Evolutionary conservation across 2,329 filamentous ascomycete genomes (phyloP), one percentile per base, ranked within the genome.

Genomic region (Neurospora sp.): DNA sequence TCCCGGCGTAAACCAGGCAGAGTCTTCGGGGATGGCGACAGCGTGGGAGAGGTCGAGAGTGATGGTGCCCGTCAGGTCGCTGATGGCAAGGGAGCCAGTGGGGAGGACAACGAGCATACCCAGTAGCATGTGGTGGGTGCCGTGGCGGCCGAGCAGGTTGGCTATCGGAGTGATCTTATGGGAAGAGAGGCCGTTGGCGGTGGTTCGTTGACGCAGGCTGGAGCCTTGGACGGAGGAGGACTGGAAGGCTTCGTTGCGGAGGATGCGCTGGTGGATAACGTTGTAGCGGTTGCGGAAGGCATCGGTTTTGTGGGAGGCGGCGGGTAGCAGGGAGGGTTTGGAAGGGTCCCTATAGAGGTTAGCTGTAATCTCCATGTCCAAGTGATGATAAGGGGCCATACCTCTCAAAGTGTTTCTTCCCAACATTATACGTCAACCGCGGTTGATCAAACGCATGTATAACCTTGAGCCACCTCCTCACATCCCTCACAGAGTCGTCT

Each of bases 181-280:
- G 39, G 87, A 88, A 1, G 85, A 83, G 28, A 84, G 82, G n/a
- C 81, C 80, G 68, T 85, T 85, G 15, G 86, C 85, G 52, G 5
- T 62, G 52, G 23, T 62, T 17, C 23, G 28, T 62, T 62, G 52
- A 8, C 52, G 52, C 52, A 62, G 23, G 3, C 52, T 62, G 7
- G 52, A 28, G 1, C 86, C 85, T 8, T 90, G 87, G 69, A 97
- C 89, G 23, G 91, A 85, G 1, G 93, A 93, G 23, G 89, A 89
- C 78, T 97, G 94, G 76, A 99, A 99, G 23, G 92, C 90, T 79
- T 97, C 93, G 78, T 97, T 97, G 67, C 96, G 90, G 52, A 98
- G 86, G 19, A 98, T 87, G 19, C 96, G 90, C 79, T 98, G 95
- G 78, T 97, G 92, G 68, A 98, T 91, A 69, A 98, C 87, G 76